Percentiles rank a stretch among this genome's conserved stretches.
These are phyloP conservation scores for Carex arenaria DNA, from an alignment of 202 grass and related monocot genomes.

Conservation along the genomic window DNA sequence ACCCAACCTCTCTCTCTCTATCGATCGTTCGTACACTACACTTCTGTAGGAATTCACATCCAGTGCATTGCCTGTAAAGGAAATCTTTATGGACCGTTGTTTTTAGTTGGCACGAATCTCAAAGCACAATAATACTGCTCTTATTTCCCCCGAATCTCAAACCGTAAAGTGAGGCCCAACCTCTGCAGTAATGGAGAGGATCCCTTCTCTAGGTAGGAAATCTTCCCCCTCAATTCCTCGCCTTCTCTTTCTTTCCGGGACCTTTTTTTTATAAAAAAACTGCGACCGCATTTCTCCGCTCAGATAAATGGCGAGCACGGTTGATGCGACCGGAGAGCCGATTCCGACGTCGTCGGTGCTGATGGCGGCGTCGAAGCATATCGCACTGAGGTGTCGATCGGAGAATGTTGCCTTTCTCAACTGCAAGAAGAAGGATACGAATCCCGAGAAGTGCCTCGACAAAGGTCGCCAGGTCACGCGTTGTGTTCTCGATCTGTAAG, in stretches of 20 bases:
- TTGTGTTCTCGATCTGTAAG: slow-evolving; percentile 95
- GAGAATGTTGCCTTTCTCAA: slow-evolving; percentile 95
- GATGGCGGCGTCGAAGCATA: slow-evolving; percentile 96
- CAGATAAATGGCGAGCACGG: slow-evolving; percentile 49
- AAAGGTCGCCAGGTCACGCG: slow-evolving; percentile 79
- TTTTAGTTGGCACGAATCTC: too few species aligned
- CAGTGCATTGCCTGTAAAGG: too few species aligned
- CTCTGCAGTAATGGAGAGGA: too few species aligned
- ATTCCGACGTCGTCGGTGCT: slow-evolving; percentile 91
- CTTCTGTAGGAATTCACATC: too few species aligned
- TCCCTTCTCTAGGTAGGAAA: too few species aligned
- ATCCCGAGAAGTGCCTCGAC: slow-evolving; percentile 95
- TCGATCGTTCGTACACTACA: too few species aligned
- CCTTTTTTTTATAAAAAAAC: too few species aligned
- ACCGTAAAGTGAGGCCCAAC: too few species aligned
- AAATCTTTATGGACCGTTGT: too few species aligned
- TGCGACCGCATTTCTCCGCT: background rate
- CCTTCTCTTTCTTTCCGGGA: background rate
- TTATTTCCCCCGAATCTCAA: too few species aligned
- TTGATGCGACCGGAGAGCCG: slow-evolving; percentile 74
- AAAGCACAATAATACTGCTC: too few species aligned
- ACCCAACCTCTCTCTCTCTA: background rate
- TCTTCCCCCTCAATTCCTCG: too few species aligned
- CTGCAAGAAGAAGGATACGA: slow-evolving; percentile 98
- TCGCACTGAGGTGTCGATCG: slow-evolving; percentile 63